These are phyloP conservation scores for Vitrella brassicaformis DNA, from an alignment of 73 alveolate genomes.

Conservation along the genomic window DNA sequence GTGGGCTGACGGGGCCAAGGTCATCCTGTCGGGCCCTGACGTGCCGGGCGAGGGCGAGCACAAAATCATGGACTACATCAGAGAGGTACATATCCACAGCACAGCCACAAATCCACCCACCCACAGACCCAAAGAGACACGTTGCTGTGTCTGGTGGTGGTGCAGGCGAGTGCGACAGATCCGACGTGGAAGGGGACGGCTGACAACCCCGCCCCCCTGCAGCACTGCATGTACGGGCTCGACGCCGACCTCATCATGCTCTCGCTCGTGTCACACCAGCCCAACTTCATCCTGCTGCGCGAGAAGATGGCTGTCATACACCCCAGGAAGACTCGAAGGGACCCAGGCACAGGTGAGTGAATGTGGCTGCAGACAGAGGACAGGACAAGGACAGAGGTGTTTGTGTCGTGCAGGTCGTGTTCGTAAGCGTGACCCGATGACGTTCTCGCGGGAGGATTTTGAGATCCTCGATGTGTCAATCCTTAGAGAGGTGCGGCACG, in stretches of 20 bases:
- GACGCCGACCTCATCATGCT: slow-evolving; percentile 99
- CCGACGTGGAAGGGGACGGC: background rate
- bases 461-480: background rate
- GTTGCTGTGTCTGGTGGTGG: too few relatives aligned
- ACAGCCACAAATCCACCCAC: too few relatives aligned
- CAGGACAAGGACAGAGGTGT: too few relatives aligned
- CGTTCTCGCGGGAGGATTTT: background rate
- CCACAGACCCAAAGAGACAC: too few relatives aligned
- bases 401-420: too few relatives aligned
- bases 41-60: slow-evolving; percentile 99
- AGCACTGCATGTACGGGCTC: slow-evolving; percentile 98
- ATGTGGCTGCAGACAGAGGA: too few relatives aligned
- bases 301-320: background rate
- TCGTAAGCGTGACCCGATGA: background rate
- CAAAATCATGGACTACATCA: slow-evolving; percentile 85
- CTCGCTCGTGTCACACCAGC: slow-evolving; percentile 84
- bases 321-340: background rate
- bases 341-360: too few relatives aligned
- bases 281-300: background rate
- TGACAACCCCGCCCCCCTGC: background rate
- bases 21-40: background rate
- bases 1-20: background rate
- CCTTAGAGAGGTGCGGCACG: background rate
- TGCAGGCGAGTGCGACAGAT: too few relatives aligned
- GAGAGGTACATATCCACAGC: too few relatives aligned